A percentile compares a stretch with the other conserved stretches of the same genome.
Conservation (phyloP, 768 basidiomycete species). For the Suillus ampliporus region DNA sequence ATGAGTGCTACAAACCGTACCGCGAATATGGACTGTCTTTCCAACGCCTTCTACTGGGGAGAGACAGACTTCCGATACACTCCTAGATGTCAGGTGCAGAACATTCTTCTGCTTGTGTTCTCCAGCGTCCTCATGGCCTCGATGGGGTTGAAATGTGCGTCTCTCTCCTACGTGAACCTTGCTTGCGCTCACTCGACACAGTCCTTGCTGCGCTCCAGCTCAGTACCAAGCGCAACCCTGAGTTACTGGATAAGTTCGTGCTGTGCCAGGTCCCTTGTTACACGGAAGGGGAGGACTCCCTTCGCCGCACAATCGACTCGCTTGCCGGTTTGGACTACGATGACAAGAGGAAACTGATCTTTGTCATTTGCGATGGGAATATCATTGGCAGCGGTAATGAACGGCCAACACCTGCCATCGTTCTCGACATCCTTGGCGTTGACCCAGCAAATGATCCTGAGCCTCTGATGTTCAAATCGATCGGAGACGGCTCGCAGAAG, state of each 20-base stretch:
- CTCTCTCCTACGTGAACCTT: neutral
- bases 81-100: slow-evolving; percentile 64
- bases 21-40: slow-evolving; percentile 55
- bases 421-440: slow-evolving; percentile 69
- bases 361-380: slow-evolving; percentile 73
- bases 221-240: slow-evolving; percentile 61
- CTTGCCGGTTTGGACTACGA: slow-evolving; percentile 69
- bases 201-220: slow-evolving; percentile 72
- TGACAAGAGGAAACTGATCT: slow-evolving; percentile 71
- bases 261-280: slow-evolving; percentile 74
- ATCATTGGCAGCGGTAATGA: slow-evolving; percentile 76
- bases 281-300: slow-evolving; percentile 72
- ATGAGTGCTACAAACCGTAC: slow-evolving; percentile 47
- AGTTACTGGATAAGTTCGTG: slow-evolving; percentile 72
- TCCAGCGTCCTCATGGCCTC: slow-evolving; percentile 61
- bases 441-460: slow-evolving; percentile 68
- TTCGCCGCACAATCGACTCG: slow-evolving; percentile 72
- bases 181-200: slow-evolving; percentile 28
- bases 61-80: slow-evolving; percentile 62
- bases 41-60: slow-evolving; percentile 65
- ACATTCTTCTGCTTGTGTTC: slow-evolving; percentile 60
- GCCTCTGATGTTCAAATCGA: slow-evolving; percentile 69
- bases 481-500: slow-evolving; percentile 69
- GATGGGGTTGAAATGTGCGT: slow-evolving; percentile 65
- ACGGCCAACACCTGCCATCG: slow-evolving; percentile 67